Base-by-base conservation (phyloP, 2,329 filamentous ascomycete genomes). In the Microcyclospora pomicola region DNA sequence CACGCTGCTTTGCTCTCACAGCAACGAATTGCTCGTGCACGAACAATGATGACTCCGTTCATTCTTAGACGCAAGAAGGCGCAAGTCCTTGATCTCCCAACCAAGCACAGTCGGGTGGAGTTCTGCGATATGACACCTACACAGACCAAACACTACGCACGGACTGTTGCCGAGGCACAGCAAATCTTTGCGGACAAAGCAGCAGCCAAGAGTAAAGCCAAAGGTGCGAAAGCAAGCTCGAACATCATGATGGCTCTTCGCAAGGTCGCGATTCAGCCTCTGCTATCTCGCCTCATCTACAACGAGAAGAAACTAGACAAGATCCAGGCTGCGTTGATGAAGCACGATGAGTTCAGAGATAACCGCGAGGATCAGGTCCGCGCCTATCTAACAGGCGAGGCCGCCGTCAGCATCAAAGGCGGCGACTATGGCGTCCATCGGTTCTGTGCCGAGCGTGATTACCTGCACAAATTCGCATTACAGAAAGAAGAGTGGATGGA, bases 31-130 rank as follows among this genome's bases (percentile, higher is more conserved):
- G 75, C 76, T 40, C 75, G 87, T 33, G 91, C 91, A 2, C 78
- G 87, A 38, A 85, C 82, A 0, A 98, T 98, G 67, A 75, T 98
- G 53, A 85, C 87, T 15, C 91, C 91, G 0, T 98, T 98, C 55
- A 91, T 98, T 38, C 67, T 98, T 2, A 84, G 93, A 45, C 75
- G 91, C 6, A 88, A 91, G 63, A 98, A 98, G 64, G 76, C 83
- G 35, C 86, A 96, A 53, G 70, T 96, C 33, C 69, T 72, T 34
- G 81, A 91, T 53, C 71, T 98, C 46, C 87, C 91, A 0, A 67
- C 70, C 36, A 96, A 96, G 65, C 76, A 73, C 9, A 76, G 77
- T 42, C 75, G 76, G 3, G 78, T 95, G 1, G 77, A 87, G 43
- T 80, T 81, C 53, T 95, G 88, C 58, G 75, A 82, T 5, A 75